phyloP scores from a whole-genome alignment of 2,329 filamentous ascomycete genomes.

The Epichloe gansuensis region DNA sequence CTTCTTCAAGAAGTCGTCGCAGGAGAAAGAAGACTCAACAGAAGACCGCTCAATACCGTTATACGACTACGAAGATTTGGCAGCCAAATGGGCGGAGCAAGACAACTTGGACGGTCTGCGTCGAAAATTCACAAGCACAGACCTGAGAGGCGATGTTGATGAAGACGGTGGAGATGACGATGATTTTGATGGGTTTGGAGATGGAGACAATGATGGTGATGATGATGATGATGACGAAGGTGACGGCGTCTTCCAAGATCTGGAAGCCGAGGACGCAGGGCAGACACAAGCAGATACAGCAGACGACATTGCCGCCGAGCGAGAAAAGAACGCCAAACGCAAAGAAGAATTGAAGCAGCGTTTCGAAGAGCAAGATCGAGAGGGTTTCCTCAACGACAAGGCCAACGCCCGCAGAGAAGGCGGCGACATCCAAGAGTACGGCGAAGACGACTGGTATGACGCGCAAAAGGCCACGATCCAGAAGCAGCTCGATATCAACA shows the following conservation, averaged over 20 bases:
- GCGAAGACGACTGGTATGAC: slow-evolving; percentile 98
- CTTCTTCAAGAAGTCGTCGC: slow-evolving; percentile 52
- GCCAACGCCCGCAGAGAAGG: slow-evolving; percentile 59
- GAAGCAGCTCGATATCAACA: slow-evolving; percentile 95
- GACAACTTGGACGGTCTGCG: slow-evolving; percentile 66
- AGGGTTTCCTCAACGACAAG: slow-evolving; percentile 87
- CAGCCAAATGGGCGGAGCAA: slow-evolving; percentile 71
- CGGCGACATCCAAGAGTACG: slow-evolving; percentile 64
- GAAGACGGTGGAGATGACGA: slow-evolving; percentile 39
- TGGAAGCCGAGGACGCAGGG: slow-evolving; percentile 42
- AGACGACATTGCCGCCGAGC: slow-evolving; percentile 67
- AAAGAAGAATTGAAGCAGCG: slow-evolving; percentile 92
- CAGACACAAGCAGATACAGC: slow-evolving; percentile 27
- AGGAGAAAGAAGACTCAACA: slow-evolving; percentile 54
- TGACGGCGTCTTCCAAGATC: slow-evolving; percentile 73
- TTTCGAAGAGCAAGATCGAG: slow-evolving; percentile 96
- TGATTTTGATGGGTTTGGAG: slow-evolving; percentile 39
- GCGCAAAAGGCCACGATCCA: slow-evolving; percentile 88
- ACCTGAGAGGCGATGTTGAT: slow-evolving; percentile 28
- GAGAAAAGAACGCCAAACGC: slow-evolving; percentile 75
- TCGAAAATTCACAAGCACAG: slow-evolving; percentile 60
- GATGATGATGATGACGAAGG: slow-evolving; percentile 54
- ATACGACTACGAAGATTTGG: slow-evolving; percentile 69
- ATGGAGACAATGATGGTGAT: slow-evolving; percentile 41
- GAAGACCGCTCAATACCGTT: slow-evolving; percentile 71